Evolutionary conservation across 2,329 filamentous ascomycete species (phyloP).

Genomic region (Escovopsis sp.): DNA sequence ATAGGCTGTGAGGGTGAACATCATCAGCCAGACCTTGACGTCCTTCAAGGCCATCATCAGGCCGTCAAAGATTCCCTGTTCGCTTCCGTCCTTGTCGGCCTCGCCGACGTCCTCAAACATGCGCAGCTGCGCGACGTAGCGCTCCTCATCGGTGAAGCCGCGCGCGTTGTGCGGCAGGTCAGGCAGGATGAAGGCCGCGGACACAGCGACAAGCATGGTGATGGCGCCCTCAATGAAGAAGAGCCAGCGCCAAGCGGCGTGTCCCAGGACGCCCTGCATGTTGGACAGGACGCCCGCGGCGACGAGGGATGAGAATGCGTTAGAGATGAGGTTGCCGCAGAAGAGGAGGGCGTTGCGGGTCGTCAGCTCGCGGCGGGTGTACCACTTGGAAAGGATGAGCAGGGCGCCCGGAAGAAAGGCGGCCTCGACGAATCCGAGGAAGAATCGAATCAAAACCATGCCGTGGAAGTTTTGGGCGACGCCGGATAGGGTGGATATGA

Average conservation of each 20-base stretch:
- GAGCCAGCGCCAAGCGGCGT: conserved; percentile 46
- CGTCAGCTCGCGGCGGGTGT: conserved; percentile 44
- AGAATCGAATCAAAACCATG: conserved; percentile 42
- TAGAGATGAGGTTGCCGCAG: conserved; percentile 44
- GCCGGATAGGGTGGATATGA: conserved; percentile 43
- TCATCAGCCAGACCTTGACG: conserved; percentile 48
- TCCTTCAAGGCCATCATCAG: conserved; percentile 46
- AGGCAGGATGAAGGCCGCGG: conserved; percentile 33
- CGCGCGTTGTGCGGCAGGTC: conserved; percentile 40
- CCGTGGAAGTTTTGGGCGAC: conserved; percentile 35
- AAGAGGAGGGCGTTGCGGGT: conserved; percentile 42
- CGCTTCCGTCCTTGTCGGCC: conserved; percentile 34
- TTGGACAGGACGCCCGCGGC: conserved; percentile 44
- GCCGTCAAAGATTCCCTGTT: conserved; percentile 37
- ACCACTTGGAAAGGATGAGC: conserved; percentile 51
- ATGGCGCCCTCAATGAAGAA: conserved; percentile 43
- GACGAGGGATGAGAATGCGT: conserved; percentile 44
- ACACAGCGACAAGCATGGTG: conserved; percentile 34
- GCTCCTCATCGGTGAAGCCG: conserved; percentile 46
- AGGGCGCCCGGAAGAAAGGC: conserved; percentile 50
- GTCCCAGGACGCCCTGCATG: conserved; percentile 39
- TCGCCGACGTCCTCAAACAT: conserved; percentile 45
- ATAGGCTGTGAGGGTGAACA: conserved; percentile 46
- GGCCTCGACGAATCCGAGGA: conserved; percentile 48
- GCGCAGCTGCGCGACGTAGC: conserved; percentile 36